Evolutionary conservation across 352 stramenopile species (phyloP), one percentile per base, ranked within the genome.

Genomic region (Globisporangium splendens): DNA sequence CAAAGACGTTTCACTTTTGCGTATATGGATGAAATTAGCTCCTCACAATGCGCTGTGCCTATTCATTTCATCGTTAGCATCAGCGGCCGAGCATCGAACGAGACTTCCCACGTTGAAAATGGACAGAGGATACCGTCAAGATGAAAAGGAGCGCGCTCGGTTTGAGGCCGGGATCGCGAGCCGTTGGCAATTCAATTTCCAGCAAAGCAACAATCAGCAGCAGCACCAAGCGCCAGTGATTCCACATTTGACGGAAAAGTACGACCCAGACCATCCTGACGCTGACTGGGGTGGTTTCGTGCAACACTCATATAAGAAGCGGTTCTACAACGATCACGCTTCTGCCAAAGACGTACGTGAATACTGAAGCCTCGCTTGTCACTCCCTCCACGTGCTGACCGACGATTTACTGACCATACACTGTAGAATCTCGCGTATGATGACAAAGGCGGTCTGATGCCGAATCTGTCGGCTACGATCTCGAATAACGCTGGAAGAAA

Each of bases 231-330:
- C 54, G 17, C 54, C 63, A 21, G 59, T 73, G 20, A 44, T 89
- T 7, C 78, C 75, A 0, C 74, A 89, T 38, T 35, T 88, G 15
- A 69, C 71, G 20, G 80, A 90, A 28, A 88, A 83, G 54, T 91
- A 86, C 57, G 77, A 89, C n/a, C 83, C 83, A 0, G 71, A 83
- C 21, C 83, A 93, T 43, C 77, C 73, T 0, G 79, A 93, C 22
- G 83, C 83, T 0, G 83, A 93, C 53, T 93, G 83, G 83, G 83
- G 73, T 28, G 83, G 83, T 15, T 75, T 71, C 48, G 83, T 93
- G 6, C 69, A 79, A 20, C 75, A 77, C 47, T 75, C 69, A 33
- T 77, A 82, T 66, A 91, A 89, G 68, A 91, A 91, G 62, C 76
- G 79, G 18, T 73, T 73, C 49, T 89, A 72, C 35, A 59, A 61